Base-by-base conservation (phyloP, 768 basidiomycete species). In the Multifurca ochricompacta region DNA sequence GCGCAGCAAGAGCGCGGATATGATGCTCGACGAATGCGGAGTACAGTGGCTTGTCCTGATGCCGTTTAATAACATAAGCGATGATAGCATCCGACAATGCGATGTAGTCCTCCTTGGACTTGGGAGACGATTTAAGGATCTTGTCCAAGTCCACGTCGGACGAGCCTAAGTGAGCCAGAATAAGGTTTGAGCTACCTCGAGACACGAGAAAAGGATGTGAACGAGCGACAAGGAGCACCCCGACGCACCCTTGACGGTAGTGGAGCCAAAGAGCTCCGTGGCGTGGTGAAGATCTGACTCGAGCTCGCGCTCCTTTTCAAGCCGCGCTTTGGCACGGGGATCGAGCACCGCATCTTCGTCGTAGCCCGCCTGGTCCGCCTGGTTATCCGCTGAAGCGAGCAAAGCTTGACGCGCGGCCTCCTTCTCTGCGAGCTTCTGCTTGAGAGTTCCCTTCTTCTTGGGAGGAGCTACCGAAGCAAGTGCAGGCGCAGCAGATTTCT, bases 391-490 rank as follows among this genome's bases (percentile, higher is more conserved):
- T 3, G 64, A 70, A 6, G 72, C 74, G 21, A 67, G 70, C 48
- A 67, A 70, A 1, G 77, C 74, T 2, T 82, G 82, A 57, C 84
- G 88, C 55, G 75, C 75, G 0, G 83, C 87, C 64, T 92, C 93
- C 70, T 92, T 96, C 69, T 94, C 91, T 0, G 92, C 92, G 2
- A 98, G 72, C 68, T 94, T 95, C 18, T 82, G 81, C 69, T 96
- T 96, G 61, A 97, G 69, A 1, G 86, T 89, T 49, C 90, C 91
- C 72, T 93, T 96, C 73, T 96, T 95, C 75, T 89, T 91, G 2
- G 85, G 81, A 3, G 89, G 83, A 16, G 83, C 82, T 42, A 74
- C 78, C 0, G 79, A 61, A 3, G 71, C 67, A 6, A 75, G 68
- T 4, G 73, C 65, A 2, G 78, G 49, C 37, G 74, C 68, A 5